Evolutionary conservation across 805 yeast species (phyloP), one percentile per base, ranked within the genome.

Genomic region (Candida vartiovaarae): DNA sequence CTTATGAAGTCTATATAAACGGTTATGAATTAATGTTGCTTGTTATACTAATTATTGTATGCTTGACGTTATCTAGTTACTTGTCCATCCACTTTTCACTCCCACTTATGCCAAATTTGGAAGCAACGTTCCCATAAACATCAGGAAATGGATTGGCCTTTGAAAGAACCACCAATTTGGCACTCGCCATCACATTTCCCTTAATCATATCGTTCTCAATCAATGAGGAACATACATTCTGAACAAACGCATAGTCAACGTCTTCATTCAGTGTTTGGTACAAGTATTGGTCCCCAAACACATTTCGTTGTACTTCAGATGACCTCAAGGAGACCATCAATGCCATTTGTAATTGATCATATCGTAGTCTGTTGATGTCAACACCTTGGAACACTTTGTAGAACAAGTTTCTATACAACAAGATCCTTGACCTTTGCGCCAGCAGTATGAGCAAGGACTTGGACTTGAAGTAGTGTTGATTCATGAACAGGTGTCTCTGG

Each of bases 151-250:
- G 71, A 24, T 65, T 65, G 8, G 61, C 57, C 42, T 67, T 72
- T 28, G 75, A 68, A 8, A 74, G 55, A 0, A 75, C 63, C 3
- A 71, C 63, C 4, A 64, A 60, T 34, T 69, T 60, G 8, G 65
- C 55, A 32, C 69, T 57, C 1, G 76, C 66, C 32, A 69, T 63
- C 0, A 76, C 53, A 45, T 78, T 78, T 0, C 80, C 84, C 47
- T 71, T 75, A 32, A 80, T 51, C 15, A 77, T 55, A 43, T 73
- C 75, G 44, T 74, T 75, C 47, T 76, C 82, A 34, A 76, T 71
- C n/a, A 80, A 52, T 2, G 75, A 60, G 10, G 74, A 63, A 38
- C 78, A 57, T 6, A 78, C 51, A 41, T 75, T 78, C 46, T 78
- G 83, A 8, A 71, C 66, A 33, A 71, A 61, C 9, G 45, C 32